These are phyloP conservation scores for Colletotrichum scovillei DNA, from an alignment of 2,329 filamentous ascomycete genomes.

Conservation along the genomic window DNA sequence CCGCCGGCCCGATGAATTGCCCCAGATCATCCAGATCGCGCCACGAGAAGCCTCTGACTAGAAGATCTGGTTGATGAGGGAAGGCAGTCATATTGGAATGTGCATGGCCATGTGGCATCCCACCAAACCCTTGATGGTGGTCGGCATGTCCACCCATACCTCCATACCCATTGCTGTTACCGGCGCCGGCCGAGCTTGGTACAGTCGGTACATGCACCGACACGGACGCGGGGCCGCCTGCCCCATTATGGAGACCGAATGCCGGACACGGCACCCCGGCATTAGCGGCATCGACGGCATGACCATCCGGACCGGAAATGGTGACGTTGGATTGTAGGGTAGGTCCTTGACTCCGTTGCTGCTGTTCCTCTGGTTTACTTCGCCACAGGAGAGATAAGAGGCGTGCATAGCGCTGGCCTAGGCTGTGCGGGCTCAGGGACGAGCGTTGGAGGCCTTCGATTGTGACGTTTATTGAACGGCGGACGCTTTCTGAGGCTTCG, in stretches of 20 bases:
- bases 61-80: conserved; percentile 12
- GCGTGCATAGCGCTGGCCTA: conserved; percentile 70
- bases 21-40: conserved; percentile 69
- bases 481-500: conserved; percentile 65
- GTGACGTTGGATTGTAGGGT: neutral
- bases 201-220: neutral
- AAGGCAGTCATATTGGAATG: neutral
- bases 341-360: conserved; percentile 39
- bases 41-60: conserved; percentile 70
- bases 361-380: conserved; percentile 40
- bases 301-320: neutral
- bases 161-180: neutral
- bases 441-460: conserved; percentile 70
- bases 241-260: neutral
- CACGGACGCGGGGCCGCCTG: neutral
- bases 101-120: conserved; percentile 50
- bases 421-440: conserved; percentile 67
- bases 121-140: conserved; percentile 30
- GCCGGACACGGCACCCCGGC: neutral
- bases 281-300: neutral
- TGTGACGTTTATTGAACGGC: conserved; percentile 67
- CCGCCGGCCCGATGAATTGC: conserved; percentile 54
- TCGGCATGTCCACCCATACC: neutral
- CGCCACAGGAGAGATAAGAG: conserved; percentile 71
- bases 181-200: neutral